A percentile compares a stretch with the other conserved stretches of the same genome.
Evolutionary conservation across 2,329 filamentous ascomycete genomes (phyloP).

Genomic region (Zasmidium angulare): DNA sequence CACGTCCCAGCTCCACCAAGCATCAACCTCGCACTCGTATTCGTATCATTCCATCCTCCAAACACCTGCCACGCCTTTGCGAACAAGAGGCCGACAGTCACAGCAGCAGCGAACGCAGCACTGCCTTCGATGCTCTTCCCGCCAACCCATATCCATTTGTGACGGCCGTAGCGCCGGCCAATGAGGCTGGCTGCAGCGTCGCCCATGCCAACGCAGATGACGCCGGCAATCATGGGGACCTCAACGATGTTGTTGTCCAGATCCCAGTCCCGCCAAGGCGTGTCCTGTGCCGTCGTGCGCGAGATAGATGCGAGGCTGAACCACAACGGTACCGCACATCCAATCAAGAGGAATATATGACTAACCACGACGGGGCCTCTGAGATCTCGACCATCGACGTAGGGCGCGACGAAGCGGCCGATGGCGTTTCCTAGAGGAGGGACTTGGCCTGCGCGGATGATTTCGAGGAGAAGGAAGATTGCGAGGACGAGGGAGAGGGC

Average conservation of each 20-base stretch:
- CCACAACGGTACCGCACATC: constrained; percentile 94
- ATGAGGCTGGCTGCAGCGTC: constrained; percentile 91
- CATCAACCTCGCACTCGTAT: constrained; percentile 17
- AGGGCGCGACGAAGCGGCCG: constrained; percentile 83
- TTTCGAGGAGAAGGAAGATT: constrained; percentile 83
- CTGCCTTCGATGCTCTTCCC: constrained; percentile 92
- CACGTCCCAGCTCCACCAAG: constrained; percentile 2
- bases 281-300: constrained; percentile 49
- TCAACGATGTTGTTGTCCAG: constrained; percentile 60
- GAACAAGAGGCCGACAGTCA: constrained; percentile 69
- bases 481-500: constrained; percentile 77
- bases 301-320: constrained; percentile 71
- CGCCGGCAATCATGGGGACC: constrained; percentile 85
- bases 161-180: constrained; percentile 78
- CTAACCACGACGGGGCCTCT: constrained; percentile 92
- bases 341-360: constrained; percentile 92
- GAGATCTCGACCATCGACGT: constrained; percentile 90
- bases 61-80: constrained; percentile 72
- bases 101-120: constrained; percentile 76
- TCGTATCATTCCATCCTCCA: constrained; percentile 63
- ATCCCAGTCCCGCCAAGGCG: constrained; percentile 71
- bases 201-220: constrained; percentile 91
- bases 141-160: constrained; percentile 95
- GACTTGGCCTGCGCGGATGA: constrained; percentile 86
- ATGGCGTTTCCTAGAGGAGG: constrained; percentile 85